phyloP scores from a whole-genome alignment of 148 eudicot genomes.

The Rhododendron mucronatum region DNA sequence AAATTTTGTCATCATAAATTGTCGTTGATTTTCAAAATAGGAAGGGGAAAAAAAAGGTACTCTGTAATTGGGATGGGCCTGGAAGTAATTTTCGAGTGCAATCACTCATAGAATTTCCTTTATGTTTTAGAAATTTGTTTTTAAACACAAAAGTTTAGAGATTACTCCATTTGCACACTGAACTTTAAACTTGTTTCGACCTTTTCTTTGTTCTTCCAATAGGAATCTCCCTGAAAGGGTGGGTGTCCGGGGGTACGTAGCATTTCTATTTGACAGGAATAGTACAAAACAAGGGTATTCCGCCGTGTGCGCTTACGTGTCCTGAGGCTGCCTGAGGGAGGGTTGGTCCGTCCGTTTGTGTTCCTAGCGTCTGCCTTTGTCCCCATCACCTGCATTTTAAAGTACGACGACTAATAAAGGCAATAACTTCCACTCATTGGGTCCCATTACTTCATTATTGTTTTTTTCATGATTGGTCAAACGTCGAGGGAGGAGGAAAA shows the following conservation, averaged over 20 bases:
- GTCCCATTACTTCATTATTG: too few species aligned
- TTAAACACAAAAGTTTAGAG: background rate
- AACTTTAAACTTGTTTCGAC: background rate
- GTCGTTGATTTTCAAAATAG: too few species aligned
- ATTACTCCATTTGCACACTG: background rate
- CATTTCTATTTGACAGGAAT: too few species aligned
- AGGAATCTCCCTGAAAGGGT: background rate
- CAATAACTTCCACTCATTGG: too few species aligned
- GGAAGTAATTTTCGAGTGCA: background rate
- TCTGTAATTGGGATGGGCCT: too few species aligned
- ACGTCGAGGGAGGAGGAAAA: too few species aligned
- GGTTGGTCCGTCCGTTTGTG: background rate
- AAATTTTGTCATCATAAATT: too few species aligned
- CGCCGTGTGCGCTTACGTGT: background rate
- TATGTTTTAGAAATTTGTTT: too few species aligned
- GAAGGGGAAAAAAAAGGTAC: too few species aligned
- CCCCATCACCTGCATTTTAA: background rate
- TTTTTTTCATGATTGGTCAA: too few species aligned
- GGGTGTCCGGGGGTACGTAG: too few species aligned
- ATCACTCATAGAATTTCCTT: background rate
- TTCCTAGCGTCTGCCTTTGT: background rate
- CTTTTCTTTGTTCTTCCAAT: background rate
- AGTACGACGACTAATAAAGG: background rate
- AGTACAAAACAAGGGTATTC: background rate
- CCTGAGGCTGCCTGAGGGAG: background rate